Evolutionary conservation across 2,329 filamentous ascomycete genomes (phyloP).

Genomic region (Apiospora kogelbergensis): DNA sequence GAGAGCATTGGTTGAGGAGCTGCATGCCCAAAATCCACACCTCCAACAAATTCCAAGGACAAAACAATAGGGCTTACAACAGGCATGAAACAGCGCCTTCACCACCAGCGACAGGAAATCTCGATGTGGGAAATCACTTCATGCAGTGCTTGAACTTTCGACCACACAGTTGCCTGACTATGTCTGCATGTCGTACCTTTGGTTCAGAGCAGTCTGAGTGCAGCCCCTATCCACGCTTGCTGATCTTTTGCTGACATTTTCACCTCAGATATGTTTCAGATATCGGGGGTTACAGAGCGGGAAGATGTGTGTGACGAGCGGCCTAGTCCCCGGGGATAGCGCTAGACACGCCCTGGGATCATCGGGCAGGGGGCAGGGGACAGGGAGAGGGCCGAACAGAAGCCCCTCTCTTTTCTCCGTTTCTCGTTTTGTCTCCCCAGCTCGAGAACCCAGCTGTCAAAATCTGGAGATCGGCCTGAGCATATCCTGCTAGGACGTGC

Average conservation of each 20-base stretch:
- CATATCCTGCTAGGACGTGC: not conserved
- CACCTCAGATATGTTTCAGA: not conserved
- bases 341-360: not conserved
- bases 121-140: not conserved
- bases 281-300: not conserved
- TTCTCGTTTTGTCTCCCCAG: not conserved
- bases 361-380: not conserved
- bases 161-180: not conserved
- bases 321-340: not conserved
- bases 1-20: not conserved
- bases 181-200: not conserved
- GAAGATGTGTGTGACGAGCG: not conserved
- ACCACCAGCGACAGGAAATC: no score
- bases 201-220: not conserved
- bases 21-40: not conserved
- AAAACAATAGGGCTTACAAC: not conserved
- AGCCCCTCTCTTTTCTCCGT: not conserved
- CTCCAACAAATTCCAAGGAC: not conserved
- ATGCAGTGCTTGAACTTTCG: not conserved
- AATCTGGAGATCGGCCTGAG: constrained; percentile 1
- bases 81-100: not conserved
- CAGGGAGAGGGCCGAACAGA: not conserved
- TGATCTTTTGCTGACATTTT: not conserved
- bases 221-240: not conserved
- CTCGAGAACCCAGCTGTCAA: constrained; percentile 1